These are phyloP conservation scores for Kalmusia sp. DNA, from an alignment of 2,329 filamentous ascomycete species.

Conservation along the genomic window DNA sequence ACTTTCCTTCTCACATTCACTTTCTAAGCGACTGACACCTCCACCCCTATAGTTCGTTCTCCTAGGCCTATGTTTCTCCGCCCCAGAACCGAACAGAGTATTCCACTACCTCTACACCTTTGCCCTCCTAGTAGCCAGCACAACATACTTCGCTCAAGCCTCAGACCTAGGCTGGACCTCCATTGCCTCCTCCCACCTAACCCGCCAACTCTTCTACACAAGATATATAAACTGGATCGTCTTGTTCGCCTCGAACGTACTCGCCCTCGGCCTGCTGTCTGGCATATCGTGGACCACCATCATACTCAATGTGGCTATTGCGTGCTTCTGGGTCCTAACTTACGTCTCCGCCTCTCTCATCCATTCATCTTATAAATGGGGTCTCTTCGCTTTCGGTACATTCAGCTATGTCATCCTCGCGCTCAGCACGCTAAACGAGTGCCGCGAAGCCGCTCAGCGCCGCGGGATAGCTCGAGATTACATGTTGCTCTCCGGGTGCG, in stretches of 20 bases:
- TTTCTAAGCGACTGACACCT: too few species aligned
- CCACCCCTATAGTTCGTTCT: background rate
- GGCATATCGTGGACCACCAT: background rate
- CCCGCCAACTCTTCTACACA: too few species aligned
- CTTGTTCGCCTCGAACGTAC: background rate
- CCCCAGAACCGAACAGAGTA: background rate
- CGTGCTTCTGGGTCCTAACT: background rate
- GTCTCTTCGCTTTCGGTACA: background rate
- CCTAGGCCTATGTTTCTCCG: background rate
- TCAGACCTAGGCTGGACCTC: background rate
- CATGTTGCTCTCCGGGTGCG: background rate
- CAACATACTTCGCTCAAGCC: background rate
- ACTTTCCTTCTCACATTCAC: too few species aligned
- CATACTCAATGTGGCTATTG: background rate
- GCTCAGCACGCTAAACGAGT: background rate
- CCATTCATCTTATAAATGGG: background rate
- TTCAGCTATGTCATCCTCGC: background rate
- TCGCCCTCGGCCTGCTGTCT: background rate
- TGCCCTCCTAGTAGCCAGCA: background rate
- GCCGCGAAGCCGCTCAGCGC: background rate
- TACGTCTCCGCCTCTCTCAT: background rate
- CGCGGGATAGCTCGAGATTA: background rate
- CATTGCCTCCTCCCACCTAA: background rate
- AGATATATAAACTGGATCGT: background rate
- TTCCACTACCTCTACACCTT: background rate